A percentile compares a stretch with the other conserved stretches of the same genome.
phyloP scores from a whole-genome alignment of 805 yeast species.

The Yarrowia sp. region DNA sequence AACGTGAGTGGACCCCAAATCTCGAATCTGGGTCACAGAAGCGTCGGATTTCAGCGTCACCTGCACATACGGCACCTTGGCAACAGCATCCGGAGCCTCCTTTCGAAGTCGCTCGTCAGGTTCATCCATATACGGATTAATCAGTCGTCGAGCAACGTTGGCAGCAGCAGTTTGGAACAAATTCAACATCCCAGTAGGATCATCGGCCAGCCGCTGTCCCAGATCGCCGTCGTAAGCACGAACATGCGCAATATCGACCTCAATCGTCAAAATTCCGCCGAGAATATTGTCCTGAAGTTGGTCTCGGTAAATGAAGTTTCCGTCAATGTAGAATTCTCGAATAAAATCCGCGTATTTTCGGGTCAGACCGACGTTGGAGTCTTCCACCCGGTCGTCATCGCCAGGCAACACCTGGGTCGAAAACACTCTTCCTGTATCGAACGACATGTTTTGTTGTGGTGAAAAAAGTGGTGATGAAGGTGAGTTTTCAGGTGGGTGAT shows the following conservation, averaged over 20 bases:
- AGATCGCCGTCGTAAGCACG: conserved; percentile 86
- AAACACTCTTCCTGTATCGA: conserved; percentile 40
- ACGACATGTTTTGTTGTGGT: conserved; percentile 37
- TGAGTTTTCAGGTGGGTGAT: background rate
- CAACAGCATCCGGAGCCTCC: conserved; percentile 42
- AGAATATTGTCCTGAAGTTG: conserved; percentile 84
- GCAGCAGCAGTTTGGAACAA: conserved; percentile 60
- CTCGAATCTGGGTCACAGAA: conserved; percentile 67
- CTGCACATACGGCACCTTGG: conserved; percentile 74
- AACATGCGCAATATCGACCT: conserved; percentile 77
- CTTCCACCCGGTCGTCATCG: conserved; percentile 58
- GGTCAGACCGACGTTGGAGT: conserved; percentile 36
- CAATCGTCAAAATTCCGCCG: conserved; percentile 65
- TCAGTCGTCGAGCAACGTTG: conserved; percentile 71
- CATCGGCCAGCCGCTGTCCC: conserved; percentile 77
- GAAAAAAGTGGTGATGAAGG: background rate
- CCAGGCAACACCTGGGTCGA: conserved; percentile 84
- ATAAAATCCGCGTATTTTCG: conserved; percentile 66
- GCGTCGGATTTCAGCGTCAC: conserved; percentile 71
- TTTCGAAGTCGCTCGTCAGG: conserved; percentile 27
- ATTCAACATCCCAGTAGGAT: conserved; percentile 85
- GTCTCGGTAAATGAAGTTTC: conserved; percentile 78
- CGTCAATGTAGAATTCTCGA: conserved; percentile 77
- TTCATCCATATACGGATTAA: conserved; percentile 28
- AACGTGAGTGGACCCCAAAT: conserved; percentile 80